A percentile compares a stretch with the other conserved stretches of the same genome.
These are phyloP conservation scores for Citrus sp. DNA, from an alignment of 345 rosid species.

Conservation along the genomic window DNA sequence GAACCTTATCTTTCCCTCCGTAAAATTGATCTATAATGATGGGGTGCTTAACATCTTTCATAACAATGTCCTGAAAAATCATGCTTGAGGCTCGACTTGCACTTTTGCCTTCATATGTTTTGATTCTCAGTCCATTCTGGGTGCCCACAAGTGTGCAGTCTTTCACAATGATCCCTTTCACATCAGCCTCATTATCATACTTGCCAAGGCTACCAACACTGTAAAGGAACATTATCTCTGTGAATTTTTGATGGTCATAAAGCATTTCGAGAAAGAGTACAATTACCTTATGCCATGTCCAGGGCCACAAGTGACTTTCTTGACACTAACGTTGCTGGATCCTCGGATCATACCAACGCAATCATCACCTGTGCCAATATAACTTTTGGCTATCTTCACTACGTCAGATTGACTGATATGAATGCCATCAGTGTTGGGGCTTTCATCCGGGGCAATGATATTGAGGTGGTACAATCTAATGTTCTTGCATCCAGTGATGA, in stretches of 20 bases:
- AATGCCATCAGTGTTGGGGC: conserved; percentile 75
- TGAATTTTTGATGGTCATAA: not conserved
- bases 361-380: conserved; percentile 65
- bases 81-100: conserved; percentile 42
- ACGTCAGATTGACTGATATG: conserved; percentile 59
- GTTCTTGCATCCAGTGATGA: conserved; percentile 33
- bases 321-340: conserved; percentile 36
- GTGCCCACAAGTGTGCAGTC: conserved; percentile 53
- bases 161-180: conserved; percentile 38
- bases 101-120: conserved; percentile 53
- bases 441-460: conserved; percentile 38
- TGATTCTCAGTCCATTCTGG: conserved; percentile 69
- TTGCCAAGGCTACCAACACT: conserved; percentile 80
- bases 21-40: conserved; percentile 69
- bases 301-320: conserved; percentile 59
- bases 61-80: conserved; percentile 41
- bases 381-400: conserved; percentile 35
- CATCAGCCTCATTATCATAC: conserved; percentile 49
- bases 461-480: conserved; percentile 23
- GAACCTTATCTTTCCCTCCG: conserved; percentile 7
- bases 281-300: conserved; percentile 79
- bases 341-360: conserved; percentile 70
- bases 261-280: too few relatives aligned
- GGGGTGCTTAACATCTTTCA: conserved; percentile 58
- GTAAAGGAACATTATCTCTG: not conserved